A percentile compares a stretch with the other conserved stretches of the same genome.
phyloP scores from a whole-genome alignment of 768 basidiomycete species.

The Kwoniella dejecticola region DNA sequence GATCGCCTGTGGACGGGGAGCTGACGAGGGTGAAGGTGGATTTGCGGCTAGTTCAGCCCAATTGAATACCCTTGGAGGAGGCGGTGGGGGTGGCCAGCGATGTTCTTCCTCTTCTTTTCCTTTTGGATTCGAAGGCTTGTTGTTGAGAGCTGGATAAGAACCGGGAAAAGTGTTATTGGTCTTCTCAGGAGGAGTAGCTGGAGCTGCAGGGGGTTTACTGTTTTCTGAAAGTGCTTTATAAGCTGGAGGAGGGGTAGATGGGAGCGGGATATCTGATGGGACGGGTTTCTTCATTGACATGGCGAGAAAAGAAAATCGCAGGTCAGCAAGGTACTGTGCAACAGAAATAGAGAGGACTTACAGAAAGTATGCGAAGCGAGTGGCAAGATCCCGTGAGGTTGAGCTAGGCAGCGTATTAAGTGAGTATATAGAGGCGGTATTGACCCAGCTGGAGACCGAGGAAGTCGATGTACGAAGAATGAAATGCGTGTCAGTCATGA shows the following conservation, averaged over 20 bases:
- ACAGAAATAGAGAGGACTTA: background rate
- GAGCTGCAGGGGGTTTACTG: background rate
- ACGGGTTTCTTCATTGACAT: slow-evolving; percentile 8
- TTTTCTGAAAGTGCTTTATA: slow-evolving; percentile 6
- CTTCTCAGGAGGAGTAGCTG: background rate
- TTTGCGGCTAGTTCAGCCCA: slow-evolving; percentile 3
- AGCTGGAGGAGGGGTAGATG: slow-evolving; percentile 10
- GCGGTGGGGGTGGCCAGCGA: slow-evolving; percentile 6
- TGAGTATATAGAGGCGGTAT: too few relatives aligned
- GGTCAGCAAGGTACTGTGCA: background rate
- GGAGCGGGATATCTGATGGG: slow-evolving; percentile 3
- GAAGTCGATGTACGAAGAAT: too few relatives aligned
- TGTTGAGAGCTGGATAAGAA: background rate
- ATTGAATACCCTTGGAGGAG: slow-evolving; percentile 2
- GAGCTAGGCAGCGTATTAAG: too few relatives aligned
- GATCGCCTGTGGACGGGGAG: too few relatives aligned
- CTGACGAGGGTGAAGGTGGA: background rate
- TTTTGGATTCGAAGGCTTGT: background rate
- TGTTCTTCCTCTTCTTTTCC: background rate
- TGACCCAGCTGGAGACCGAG: too few relatives aligned
- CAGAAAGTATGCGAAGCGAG: background rate
- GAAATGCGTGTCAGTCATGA: too few relatives aligned
- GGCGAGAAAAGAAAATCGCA: too few relatives aligned
- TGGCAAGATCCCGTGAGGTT: too few relatives aligned
- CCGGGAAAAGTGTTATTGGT: background rate